phyloP scores from a whole-genome alignment of 23 red algal genomes.

The Gracilariopsis chorda region DNA sequence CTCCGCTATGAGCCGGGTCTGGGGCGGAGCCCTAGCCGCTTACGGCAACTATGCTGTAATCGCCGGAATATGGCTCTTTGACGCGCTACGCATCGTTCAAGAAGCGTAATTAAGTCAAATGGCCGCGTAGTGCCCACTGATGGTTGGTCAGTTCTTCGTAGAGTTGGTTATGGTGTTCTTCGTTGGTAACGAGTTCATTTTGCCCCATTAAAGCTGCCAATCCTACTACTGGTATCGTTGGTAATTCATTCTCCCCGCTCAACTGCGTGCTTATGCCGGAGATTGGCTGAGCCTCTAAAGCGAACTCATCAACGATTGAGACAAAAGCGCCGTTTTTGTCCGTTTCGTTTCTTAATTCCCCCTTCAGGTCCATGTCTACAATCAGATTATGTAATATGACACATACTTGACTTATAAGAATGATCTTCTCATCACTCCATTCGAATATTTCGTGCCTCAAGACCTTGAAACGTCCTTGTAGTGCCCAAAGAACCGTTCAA shows the following conservation, averaged over 20 bases:
- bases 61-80: too few relatives aligned
- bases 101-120: background rate
- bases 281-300: too few relatives aligned
- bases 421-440: too few relatives aligned
- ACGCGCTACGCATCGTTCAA: too few relatives aligned
- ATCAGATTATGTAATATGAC: slow-evolving; percentile 60
- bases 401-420: slow-evolving; percentile 37
- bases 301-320: background rate
- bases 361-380: slow-evolving; percentile 13
- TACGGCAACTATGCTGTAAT: too few relatives aligned
- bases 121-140: background rate
- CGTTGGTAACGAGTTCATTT: background rate
- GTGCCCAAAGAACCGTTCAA: slow-evolving; percentile 21
- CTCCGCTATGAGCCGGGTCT: too few relatives aligned
- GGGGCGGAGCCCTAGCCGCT: too few relatives aligned
- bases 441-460: background rate
- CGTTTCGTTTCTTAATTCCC: background rate
- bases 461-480: slow-evolving; percentile 33
- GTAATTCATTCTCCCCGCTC: too few relatives aligned
- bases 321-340: background rate
- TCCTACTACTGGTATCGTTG: background rate
- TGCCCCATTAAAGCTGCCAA: background rate
- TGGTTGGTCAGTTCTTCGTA: background rate
- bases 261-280: too few relatives aligned
- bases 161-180: background rate